These are phyloP conservation scores for Neurospora intermedia DNA, from an alignment of 495 filamentous ascomycete species.

Conservation along the genomic window DNA sequence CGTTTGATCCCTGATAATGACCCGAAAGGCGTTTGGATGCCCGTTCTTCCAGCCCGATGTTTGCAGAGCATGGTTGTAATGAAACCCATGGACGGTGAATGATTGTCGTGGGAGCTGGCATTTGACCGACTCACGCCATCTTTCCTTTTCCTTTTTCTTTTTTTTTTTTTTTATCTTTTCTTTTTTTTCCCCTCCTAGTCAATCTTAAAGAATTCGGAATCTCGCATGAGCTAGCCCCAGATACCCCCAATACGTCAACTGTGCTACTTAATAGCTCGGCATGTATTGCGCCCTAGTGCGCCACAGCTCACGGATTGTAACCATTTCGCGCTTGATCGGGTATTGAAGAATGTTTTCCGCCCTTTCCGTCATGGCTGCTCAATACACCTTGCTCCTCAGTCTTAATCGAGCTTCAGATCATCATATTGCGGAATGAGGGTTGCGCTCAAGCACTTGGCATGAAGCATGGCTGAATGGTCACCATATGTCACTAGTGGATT, in stretches of 20 bases:
- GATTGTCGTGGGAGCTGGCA: neutral
- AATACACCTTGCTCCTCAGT: neutral
- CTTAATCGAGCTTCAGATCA: neutral
- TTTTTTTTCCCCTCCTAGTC: neutral
- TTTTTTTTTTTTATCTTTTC: neutral
- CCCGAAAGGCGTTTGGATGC: neutral
- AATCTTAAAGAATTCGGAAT: neutral
- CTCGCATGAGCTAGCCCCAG: neutral
- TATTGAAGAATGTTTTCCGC: neutral
- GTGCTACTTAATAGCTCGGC: neutral
- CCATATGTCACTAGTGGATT: neutral
- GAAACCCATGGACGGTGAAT: neutral
- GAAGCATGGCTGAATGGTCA: neutral
- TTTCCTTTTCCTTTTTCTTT: neutral
- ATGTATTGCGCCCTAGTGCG: neutral
- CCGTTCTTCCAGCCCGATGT: neutral
- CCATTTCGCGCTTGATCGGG: neutral
- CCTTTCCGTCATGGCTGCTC: neutral
- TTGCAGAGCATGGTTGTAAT: neutral
- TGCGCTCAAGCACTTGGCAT: neutral
- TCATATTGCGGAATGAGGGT: neutral
- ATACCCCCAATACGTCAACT: neutral
- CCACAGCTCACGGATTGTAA: neutral
- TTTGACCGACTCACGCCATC: neutral
- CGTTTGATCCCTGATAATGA: neutral